Base-by-base conservation (phyloP, 108 stramenopile genomes). In the Nitzschia sp. region DNA sequence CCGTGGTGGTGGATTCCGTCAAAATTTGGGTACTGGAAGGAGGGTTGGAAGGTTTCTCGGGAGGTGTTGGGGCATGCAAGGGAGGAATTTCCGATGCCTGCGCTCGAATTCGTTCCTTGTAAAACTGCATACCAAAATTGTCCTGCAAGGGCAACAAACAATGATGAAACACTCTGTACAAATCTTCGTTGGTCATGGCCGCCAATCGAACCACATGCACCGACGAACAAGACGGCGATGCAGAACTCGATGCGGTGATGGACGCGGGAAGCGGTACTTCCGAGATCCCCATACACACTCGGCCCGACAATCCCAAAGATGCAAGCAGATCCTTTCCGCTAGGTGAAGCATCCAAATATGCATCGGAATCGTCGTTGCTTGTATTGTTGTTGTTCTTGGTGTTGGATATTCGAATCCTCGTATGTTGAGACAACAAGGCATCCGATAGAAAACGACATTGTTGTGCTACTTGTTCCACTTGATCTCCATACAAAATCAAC, bases 141-240 rank as follows among this genome's bases (percentile, higher is more conserved):
- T 51, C 14, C 14, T 56, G 25, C 20, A 83, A 41, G 10, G 85
- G 82, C 8, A 43, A 55, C 41, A 86, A 43, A 40, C 69, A 78
- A 25, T 71, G 40, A 52, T 83, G 75, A 42, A 86, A 78, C 9
- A 83, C 43, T 22, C 82, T 76, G 62, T 86, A 86, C 53, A 83
- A 51, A 52, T 86, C 85, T 69, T 86, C 80, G 67, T 86, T 86
- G 59, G 70, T 77, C 22, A 53, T 51, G 20, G 78, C 80, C 7
- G 78, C 81, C 48, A 76, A 55, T 57, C 79, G 67, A 17, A 71
- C 67, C 11, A 84, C 67, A 58, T 71, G 41, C 1, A 43, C 69
- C 44, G 41, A 53, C 46, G 57, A 8, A 46, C 54, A 24, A 34
- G 29, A 34, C n/a, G n/a, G n/a, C n/a, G n/a, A n/a, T n/a, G n/a